Evolutionary conservation across 1,139 yeast genomes (phyloP).

Genomic region (Tardiomyces digboiensis): DNA sequence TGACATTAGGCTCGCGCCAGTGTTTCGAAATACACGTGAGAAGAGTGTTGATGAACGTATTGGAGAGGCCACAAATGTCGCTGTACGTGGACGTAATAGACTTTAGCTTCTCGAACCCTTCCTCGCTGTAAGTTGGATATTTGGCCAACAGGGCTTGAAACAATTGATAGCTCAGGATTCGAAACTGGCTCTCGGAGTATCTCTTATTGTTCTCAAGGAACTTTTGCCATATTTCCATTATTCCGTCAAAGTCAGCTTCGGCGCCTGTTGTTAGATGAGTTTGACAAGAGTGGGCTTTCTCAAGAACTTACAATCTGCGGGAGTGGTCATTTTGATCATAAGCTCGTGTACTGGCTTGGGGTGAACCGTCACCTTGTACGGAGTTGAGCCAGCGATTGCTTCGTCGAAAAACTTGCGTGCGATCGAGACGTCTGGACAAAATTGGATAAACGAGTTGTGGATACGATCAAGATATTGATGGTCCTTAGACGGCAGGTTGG

Average conservation of each 20-base stretch:
- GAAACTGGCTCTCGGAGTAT: slow-evolving; percentile 53
- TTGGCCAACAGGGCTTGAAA: slow-evolving; percentile 58
- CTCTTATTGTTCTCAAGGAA: slow-evolving; percentile 57
- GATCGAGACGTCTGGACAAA: slow-evolving; percentile 56
- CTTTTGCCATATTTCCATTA: slow-evolving; percentile 44
- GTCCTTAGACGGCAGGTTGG: slow-evolving; percentile 17
- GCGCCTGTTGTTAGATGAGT: no score
- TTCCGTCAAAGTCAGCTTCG: slow-evolving; percentile 30
- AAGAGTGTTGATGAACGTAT: slow-evolving; percentile 61
- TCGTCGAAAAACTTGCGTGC: slow-evolving; percentile 69
- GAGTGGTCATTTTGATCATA: slow-evolving; percentile 34
- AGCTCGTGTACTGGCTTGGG: slow-evolving; percentile 65
- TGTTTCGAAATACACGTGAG: slow-evolving; percentile 48
- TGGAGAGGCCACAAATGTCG: slow-evolving; percentile 57
- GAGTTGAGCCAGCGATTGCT: slow-evolving; percentile 58
- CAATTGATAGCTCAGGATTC: slow-evolving; percentile 60
- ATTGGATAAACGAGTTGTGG: slow-evolving; percentile 73
- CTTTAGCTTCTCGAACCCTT: slow-evolving; percentile 50
- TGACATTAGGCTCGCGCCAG: slow-evolving; percentile 61
- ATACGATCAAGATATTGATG: slow-evolving; percentile 49
- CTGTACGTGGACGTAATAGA: slow-evolving; percentile 49
- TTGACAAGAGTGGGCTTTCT: no score
- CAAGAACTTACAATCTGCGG: no score
- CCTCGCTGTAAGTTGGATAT: slow-evolving; percentile 44
- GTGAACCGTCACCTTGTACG: slow-evolving; percentile 62